phyloP scores from a whole-genome alignment of 1,139 yeast genomes.

The Kurtzmaniella quercitrusa region DNA sequence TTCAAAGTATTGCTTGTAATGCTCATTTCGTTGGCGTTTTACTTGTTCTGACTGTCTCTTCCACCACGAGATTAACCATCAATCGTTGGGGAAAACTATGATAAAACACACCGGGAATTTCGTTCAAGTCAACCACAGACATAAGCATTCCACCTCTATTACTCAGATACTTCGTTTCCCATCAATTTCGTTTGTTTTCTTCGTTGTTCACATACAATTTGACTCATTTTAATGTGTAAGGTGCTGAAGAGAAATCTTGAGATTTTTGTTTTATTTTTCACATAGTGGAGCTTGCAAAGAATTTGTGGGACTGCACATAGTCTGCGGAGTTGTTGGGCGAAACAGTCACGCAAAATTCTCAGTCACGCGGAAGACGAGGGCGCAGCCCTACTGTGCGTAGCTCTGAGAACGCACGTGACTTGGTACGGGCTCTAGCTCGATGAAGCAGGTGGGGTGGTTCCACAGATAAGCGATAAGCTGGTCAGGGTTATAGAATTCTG shows the following conservation, averaged over 20 bases:
- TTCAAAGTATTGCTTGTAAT: not conserved
- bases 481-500: no score
- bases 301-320: slow-evolving; percentile 6
- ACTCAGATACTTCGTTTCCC: slow-evolving; percentile 1
- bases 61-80: no score
- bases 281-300: slow-evolving; percentile 6
- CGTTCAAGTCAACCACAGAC: not conserved
- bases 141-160: not conserved
- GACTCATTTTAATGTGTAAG: slow-evolving; percentile 16
- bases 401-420: slow-evolving; percentile 1
- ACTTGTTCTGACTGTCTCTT: not conserved
- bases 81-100: not conserved
- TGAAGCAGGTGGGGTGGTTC: no score
- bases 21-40: not conserved
- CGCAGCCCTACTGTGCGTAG: not conserved
- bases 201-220: slow-evolving; percentile 15
- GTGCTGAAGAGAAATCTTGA: slow-evolving; percentile 13
- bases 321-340: not conserved
- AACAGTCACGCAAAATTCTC: slow-evolving; percentile 1
- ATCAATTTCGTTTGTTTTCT: not conserved
- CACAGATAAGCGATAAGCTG: no score
- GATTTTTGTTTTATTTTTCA: slow-evolving; percentile 12
- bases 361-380: not conserved
- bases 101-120: not conserved
- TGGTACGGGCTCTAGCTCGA: not conserved